phyloP scores from a whole-genome alignment of 2,329 filamentous ascomycete species.

The Paraphaeosphaeria sporulosa region DNA sequence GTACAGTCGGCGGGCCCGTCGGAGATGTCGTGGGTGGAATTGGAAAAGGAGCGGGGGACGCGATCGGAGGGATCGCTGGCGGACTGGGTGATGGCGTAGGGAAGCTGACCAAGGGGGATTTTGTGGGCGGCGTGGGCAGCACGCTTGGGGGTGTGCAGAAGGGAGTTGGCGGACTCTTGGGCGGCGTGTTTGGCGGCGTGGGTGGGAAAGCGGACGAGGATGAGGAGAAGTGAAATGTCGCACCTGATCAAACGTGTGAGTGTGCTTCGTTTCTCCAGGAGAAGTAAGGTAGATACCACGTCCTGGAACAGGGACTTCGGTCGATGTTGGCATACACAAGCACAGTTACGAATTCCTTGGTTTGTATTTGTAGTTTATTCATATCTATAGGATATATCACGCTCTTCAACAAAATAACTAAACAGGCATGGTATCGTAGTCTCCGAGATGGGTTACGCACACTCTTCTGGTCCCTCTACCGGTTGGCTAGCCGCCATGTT shows the following conservation, averaged over 20 bases:
- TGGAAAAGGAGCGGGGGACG: conserved; percentile 52
- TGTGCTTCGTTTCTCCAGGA: too few species aligned
- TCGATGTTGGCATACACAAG: not conserved
- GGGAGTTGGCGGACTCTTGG: conserved; percentile 47
- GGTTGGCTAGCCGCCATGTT: conserved; percentile 72
- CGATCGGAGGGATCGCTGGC: conserved; percentile 49
- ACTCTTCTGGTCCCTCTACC: conserved; percentile 13
- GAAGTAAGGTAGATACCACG: too few species aligned
- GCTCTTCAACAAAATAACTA: not conserved
- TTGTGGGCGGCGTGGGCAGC: conserved; percentile 53
- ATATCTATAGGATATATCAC: not conserved
- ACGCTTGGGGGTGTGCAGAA: conserved; percentile 52
- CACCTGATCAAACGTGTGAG: too few species aligned
- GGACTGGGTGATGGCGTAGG: conserved; percentile 56
- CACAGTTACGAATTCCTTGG: not conserved
- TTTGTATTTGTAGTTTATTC: not conserved
- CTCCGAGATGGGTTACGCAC: not conserved
- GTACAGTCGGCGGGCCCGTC: conserved; percentile 48
- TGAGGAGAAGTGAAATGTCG: conserved; percentile 12
- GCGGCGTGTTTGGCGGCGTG: conserved; percentile 39
- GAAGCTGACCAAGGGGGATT: conserved; percentile 54
- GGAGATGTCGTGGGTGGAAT: conserved; percentile 53
- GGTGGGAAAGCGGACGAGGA: conserved; percentile 30
- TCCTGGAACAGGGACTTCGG: too few species aligned
- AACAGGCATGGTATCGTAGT: not conserved